Percentiles rank a stretch among this genome's conserved stretches.
phyloP scores from a whole-genome alignment of 2,329 filamentous ascomycete species.

The Leptographium lundbergii region DNA sequence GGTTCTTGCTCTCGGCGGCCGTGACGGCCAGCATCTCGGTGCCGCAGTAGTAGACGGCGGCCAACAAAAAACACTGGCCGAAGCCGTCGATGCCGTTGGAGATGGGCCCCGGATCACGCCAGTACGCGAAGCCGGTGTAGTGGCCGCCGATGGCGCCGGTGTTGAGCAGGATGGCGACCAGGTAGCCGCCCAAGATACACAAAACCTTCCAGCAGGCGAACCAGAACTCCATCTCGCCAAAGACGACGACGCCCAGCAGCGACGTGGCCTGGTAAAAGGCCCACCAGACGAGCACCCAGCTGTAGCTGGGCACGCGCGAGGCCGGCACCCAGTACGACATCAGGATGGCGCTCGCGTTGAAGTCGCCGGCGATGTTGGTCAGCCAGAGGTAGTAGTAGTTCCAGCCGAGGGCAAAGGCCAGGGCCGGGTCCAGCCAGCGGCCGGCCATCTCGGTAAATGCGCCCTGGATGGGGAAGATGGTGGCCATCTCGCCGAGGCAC shows the following conservation, averaged over 20 bases:
- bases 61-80: slow-evolving; percentile 26
- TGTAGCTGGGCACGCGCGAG: slow-evolving; percentile 25
- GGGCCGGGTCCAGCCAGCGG: slow-evolving; percentile 41
- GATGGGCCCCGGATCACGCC: slow-evolving; percentile 39
- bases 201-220: slow-evolving; percentile 27
- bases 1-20: slow-evolving; percentile 12
- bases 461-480: slow-evolving; percentile 40
- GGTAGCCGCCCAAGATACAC: slow-evolving; percentile 26
- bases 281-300: slow-evolving; percentile 25
- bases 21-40: slow-evolving; percentile 13
- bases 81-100: slow-evolving; percentile 32
- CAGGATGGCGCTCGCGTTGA: slow-evolving; percentile 17
- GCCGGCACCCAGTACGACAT: slow-evolving; percentile 31
- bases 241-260: slow-evolving; percentile 26
- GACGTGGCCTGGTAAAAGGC: slow-evolving; percentile 21
- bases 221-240: slow-evolving; percentile 32
- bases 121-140: slow-evolving; percentile 9
- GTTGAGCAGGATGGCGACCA: slow-evolving; percentile 34
- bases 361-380: slow-evolving; percentile 19
- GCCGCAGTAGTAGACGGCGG: slow-evolving; percentile 13
- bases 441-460: slow-evolving; percentile 41
- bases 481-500: slow-evolving; percentile 43
- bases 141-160: slow-evolving; percentile 20
- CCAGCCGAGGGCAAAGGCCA: slow-evolving; percentile 42
- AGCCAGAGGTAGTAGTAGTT: slow-evolving; percentile 34